phyloP scores from a whole-genome alignment of 257 asterid species.

The Nicotiana tabacum region DNA sequence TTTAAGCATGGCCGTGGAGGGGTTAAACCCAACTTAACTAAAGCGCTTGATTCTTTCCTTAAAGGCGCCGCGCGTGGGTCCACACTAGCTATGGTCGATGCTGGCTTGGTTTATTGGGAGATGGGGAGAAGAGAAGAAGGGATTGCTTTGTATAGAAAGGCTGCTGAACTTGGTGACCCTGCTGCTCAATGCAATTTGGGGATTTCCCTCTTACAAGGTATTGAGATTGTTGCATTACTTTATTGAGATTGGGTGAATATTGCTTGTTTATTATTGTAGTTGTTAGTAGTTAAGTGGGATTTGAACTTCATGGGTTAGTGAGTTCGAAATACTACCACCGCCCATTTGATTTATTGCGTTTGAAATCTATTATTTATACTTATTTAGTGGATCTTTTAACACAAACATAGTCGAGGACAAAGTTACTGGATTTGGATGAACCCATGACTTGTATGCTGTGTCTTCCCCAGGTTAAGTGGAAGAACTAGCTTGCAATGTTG shows the following conservation, averaged over 20 bases:
- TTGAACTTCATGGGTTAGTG: too few relatives aligned
- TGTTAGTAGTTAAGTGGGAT: too few relatives aligned
- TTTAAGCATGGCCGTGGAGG: constrained; percentile 77
- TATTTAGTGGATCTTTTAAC: too few relatives aligned
- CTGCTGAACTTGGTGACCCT: constrained; percentile 70
- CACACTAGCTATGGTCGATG: constrained; percentile 78
- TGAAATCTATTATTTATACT: too few relatives aligned
- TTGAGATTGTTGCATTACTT: background rate
- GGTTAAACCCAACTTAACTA: constrained; percentile 37
- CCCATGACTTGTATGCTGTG: too few relatives aligned
- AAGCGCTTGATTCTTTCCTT: constrained; percentile 62
- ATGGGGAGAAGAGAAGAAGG: constrained; percentile 55
- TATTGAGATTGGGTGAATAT: background rate
- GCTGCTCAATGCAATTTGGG: constrained; percentile 80
- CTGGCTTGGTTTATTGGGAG: constrained; percentile 73
- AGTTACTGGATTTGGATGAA: too few relatives aligned
- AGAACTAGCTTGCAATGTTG: background rate
- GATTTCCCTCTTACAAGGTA: constrained; percentile 66
- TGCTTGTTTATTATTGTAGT: background rate
- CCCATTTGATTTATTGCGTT: too few relatives aligned
- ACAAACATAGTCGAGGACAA: too few relatives aligned
- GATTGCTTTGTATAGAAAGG: constrained; percentile 46
- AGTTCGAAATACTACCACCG: too few relatives aligned
- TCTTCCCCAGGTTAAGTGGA: background rate
- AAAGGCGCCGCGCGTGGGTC: constrained; percentile 89